Evolutionary conservation across 768 basidiomycete genomes (phyloP), one percentile per base, ranked within the genome.

Genomic region (Lentinula guzmanii): DNA sequence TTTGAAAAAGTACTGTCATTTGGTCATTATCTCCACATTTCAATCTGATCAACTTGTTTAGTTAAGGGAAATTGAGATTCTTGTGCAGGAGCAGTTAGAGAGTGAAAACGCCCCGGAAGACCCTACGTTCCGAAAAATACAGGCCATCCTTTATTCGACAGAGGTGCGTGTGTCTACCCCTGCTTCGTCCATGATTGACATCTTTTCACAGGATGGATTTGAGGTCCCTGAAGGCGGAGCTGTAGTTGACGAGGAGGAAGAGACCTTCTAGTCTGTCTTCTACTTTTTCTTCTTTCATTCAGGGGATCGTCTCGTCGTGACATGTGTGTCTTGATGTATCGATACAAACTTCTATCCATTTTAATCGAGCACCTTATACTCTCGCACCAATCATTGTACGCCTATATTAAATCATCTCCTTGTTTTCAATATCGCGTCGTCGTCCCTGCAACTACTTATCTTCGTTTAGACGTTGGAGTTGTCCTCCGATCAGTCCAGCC

Each of bases 41-140:
- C 60, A 65, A 54, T 9, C 48, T 58, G 59, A 28, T 34, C 16
- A 60, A 62, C 58, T 58, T 50, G 9, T 39, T 39, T 50, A 98
- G 94, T 83, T 99, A 60, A 88, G 97, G 37, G 91, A 96, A 62
- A 98, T 99, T 67, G 97, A 99, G 75, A 90, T 98, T 65, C 78
- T 98, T 33, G 93, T 91, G 2, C 94, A 95, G 68, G 51, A 86
- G 61, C 87, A 94, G 61, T 59, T 85, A 48, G 93, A 93, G 2
- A 77, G 85, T 13, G 87, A 87, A 64, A 78, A 82, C 6, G 83
- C 79, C 5, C 80, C 83, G 62, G 83, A 85, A 8, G 87, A 89
- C 62, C 66, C 76, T 0, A 81, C 83, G 1, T 77, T 98, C 60
- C 77, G 78, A 61, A 85, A 91, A 64, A 93, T 98, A 62, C 94